Base-by-base conservation (phyloP, 805 yeast genomes). In the Torulaspora indica region DNA sequence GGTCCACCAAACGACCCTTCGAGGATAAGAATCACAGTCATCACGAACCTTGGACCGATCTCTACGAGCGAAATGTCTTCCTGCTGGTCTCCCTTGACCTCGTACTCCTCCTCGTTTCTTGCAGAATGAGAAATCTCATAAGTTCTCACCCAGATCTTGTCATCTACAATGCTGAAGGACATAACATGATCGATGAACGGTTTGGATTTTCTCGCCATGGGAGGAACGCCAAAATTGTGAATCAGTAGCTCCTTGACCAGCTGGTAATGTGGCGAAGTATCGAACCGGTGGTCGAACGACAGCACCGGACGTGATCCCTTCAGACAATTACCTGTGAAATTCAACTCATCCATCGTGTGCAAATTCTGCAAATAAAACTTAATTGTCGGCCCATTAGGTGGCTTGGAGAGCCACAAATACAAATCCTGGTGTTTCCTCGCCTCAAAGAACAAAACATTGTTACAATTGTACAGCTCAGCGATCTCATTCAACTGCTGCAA, bases 1-100 rank as follows among this genome's bases (percentile, higher is more conserved):
- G 98, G 96, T 15, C 98, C 98, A 45, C 96, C 91, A 58, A 93
- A 93, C 1, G 97, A 88, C 38, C 98, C 98, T 71, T 93, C 98
- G 52, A 91, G 75, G 42, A 93, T 80, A 47, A 95, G 82, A 55
- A 93, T 90, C 51, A 84, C 81, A 2, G 98, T 91, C 72, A 93
- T 75, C 27, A 93, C 98, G 53, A 89, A 83, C 66, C 98, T 79
- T 41, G 98, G 98, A 3, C 98, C 98, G 55, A 93, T 88, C 72
- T 93, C 98, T 46, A 93, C 85, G 56, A 93, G 73, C 13, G 88
- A 79, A 50, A 86, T 67, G 50, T 88, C 87, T 31, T 79, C 79
- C 42, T 64, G 67, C 29, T 63, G 67, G 24, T 65, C 67, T 40
- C 62, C 66, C 30, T 62, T 66, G 27, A 66, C 67, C 45, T 74